Conservation (phyloP, 805 yeast species). For the Barnettozyma vustinii region DNA sequence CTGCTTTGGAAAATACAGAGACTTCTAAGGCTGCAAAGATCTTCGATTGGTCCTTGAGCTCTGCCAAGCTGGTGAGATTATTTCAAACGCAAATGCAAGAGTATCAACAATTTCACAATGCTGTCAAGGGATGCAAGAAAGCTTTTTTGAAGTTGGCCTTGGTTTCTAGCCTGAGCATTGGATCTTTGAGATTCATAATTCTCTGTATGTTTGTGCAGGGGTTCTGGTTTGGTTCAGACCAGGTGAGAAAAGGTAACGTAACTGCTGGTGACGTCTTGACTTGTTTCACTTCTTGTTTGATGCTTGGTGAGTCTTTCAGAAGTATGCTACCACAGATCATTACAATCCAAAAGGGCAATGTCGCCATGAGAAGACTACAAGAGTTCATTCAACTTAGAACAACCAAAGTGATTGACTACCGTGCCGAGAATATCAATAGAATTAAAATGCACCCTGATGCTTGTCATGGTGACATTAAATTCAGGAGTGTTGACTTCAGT, state of each 20-base stretch:
- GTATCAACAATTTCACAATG: conserved; percentile 32
- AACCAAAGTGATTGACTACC: conserved; percentile 6
- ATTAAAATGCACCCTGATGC: conserved; percentile 21
- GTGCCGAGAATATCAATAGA: conserved; percentile 10
- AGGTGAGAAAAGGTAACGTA: conserved; percentile 48
- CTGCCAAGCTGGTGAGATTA: conserved; percentile 55
- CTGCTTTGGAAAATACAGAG: conserved; percentile 50
- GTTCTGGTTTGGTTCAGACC: conserved; percentile 81
- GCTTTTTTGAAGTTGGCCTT: conserved; percentile 41
- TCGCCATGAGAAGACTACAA: conserved; percentile 52
- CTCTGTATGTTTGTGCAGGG: conserved; percentile 83
- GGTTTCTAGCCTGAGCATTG: conserved; percentile 49
- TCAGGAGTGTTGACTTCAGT: conserved; percentile 52
- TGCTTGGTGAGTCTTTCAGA: conserved; percentile 59
- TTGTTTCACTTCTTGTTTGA: conserved; percentile 76
- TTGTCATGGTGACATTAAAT: conserved; percentile 46
- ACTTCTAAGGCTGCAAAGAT: conserved; percentile 54
- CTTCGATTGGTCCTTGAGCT: conserved; percentile 64
- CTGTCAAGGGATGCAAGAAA: conserved; percentile 28
- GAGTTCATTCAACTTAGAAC: conserved; percentile 30
- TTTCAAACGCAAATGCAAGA: conserved; percentile 57
- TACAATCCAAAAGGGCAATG: conserved; percentile 63
- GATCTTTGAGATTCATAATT: conserved; percentile 49
- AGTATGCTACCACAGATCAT: conserved; percentile 52
- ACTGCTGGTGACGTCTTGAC: conserved; percentile 66